Conservation (phyloP, 2,329 filamentous ascomycete species). For the Microthyrium microscopicum region DNA sequence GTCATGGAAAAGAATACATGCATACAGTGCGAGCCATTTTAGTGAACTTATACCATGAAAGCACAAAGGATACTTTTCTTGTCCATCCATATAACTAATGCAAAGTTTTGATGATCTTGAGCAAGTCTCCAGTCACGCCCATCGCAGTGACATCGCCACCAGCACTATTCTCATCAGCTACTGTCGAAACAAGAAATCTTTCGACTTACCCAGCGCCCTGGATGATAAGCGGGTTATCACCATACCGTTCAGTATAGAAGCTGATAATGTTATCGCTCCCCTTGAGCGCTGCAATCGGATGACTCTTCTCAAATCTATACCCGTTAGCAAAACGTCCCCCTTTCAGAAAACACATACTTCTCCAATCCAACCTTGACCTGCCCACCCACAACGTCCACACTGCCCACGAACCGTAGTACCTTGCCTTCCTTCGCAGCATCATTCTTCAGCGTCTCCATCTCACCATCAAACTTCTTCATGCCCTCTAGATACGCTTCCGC, state of each 20-base stretch:
- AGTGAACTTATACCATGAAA: too few species aligned
- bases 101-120: too few species aligned
- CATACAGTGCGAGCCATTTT: too few species aligned
- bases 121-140: conserved; percentile 85
- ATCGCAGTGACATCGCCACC: conserved; percentile 94
- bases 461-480: conserved; percentile 66
- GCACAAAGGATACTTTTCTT: too few species aligned
- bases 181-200: conserved; percentile 1
- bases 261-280: conserved; percentile 98
- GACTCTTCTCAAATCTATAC: conserved; percentile 49
- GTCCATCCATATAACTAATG: too few species aligned
- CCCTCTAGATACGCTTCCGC: conserved; percentile 75
- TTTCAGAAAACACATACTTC: conserved; percentile 37
- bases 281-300: conserved; percentile 86
- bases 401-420: conserved; percentile 86
- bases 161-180: conserved; percentile 29
- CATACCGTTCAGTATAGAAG: conserved; percentile 95
- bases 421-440: conserved; percentile 76
- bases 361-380: conserved; percentile 83
- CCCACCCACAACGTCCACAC: conserved; percentile 68
- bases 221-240: conserved; percentile 76
- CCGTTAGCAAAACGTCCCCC: too few species aligned
- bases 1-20: too few species aligned
- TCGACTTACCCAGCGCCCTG: conserved; percentile 61
- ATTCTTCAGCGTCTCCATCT: conserved; percentile 80